Base-by-base conservation (phyloP, 345 rosid species). In the Hirschfeldia incana region DNA sequence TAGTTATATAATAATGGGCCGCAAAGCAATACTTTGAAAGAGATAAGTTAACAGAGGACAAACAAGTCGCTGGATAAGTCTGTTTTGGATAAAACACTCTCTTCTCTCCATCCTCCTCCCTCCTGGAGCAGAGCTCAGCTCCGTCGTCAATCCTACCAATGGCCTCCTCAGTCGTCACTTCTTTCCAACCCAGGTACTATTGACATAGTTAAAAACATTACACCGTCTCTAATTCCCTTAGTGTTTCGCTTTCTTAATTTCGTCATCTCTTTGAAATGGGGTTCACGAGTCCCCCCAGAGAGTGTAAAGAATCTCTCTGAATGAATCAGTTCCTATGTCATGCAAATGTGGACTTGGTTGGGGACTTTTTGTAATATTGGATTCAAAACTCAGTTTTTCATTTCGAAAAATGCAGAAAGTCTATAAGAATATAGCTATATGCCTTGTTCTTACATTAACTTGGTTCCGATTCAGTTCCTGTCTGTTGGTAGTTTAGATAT, bases 151-250 rank as follows among this genome's bases (percentile, higher is more conserved):
- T 67, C 78, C 51, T 69, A 30, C 46, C 73, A 34, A 89, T 92
- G 97, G 89, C 92, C 82, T 86, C 94, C 78, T 89, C 93, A 8
- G 28, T 91, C 80, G 76, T 87, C 0, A 77, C 84, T 68, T 86
- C 97, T 33, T 81, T 89, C 73, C 93, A 87, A 67, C 84, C 88
- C 74, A 84, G 98, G 98, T 93, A 49, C 37, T 28, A 0, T 36
- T 8, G 15, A 21, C 1, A 59, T 12, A 29, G 28, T 13, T 12
- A 12, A 10, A 44, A 17, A 2, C 15, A 33, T 8, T 67, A 10
- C 58, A 16, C 29, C 32, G 27, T 4, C 1, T 53, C 15, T 10
- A 6, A 7, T 58, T 67, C 21, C 9, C 0, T 53, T 15, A 37
- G 32, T 39, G 55, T 55, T 49, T 72, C 42, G 32, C 6, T 69